phyloP scores from a whole-genome alignment of 2,329 filamentous ascomycete genomes.

The Fusarium vanettenii region DNA sequence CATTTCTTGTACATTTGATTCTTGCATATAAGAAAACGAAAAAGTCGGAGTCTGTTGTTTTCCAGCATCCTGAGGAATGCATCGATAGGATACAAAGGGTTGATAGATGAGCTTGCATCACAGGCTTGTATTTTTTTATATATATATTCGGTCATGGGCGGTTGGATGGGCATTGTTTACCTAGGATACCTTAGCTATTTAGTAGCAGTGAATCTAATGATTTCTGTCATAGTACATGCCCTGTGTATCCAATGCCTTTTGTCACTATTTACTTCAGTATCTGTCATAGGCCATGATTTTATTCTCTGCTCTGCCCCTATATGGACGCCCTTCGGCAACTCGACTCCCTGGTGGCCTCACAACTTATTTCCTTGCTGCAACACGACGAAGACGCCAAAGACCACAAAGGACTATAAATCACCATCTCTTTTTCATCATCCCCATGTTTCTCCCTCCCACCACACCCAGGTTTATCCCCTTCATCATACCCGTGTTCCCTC shows the following conservation, averaged over 20 bases:
- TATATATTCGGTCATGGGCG: slow-evolving; percentile 3
- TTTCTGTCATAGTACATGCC: background rate
- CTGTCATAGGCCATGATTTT: background rate
- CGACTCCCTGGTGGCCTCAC: background rate
- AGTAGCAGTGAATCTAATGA: slow-evolving; percentile 25
- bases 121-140: slow-evolving; percentile 12
- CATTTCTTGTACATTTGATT: background rate
- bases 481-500: no score
- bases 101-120: slow-evolving; percentile 22
- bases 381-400: no score
- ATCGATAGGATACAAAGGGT: slow-evolving; percentile 15
- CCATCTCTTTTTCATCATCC: no score
- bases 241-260: background rate
- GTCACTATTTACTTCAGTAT: background rate
- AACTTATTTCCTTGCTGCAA: no score
- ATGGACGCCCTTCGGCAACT: background rate
- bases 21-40: slow-evolving; percentile 9
- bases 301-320: background rate
- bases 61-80: slow-evolving; percentile 28
- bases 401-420: no score
- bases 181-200: slow-evolving; percentile 19
- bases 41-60: slow-evolving; percentile 29
- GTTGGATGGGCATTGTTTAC: slow-evolving; percentile 16
- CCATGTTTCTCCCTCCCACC: no score
- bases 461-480: no score